A percentile compares a stretch with the other conserved stretches of the same genome.
These are phyloP conservation scores for Malassezia slooffiae DNA, from an alignment of 1,284 basidiomycete species.

Conservation along the genomic window DNA sequence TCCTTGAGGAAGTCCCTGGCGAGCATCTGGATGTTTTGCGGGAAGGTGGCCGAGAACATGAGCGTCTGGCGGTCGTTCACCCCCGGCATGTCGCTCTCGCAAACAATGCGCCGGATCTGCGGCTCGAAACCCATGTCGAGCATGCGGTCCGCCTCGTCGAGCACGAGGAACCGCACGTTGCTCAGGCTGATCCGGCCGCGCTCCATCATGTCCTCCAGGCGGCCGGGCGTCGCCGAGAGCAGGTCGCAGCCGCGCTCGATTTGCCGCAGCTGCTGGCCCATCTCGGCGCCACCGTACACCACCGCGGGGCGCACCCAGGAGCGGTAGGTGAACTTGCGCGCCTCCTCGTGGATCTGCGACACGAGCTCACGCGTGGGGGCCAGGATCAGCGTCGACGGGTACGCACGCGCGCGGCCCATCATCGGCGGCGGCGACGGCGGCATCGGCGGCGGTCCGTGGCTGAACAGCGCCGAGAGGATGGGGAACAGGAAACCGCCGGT, in stretches of 20 bases:
- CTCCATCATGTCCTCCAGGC: constrained; percentile 95
- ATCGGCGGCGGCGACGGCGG: constrained; percentile 52
- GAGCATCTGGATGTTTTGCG: constrained; percentile 94
- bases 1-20: constrained; percentile 72
- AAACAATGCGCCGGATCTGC: constrained; percentile 94
- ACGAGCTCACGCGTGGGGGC: constrained; percentile 97
- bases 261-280: constrained; percentile 80
- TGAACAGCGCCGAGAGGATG: constrained; percentile 87
- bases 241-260: constrained; percentile 96
- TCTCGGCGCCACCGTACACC: constrained; percentile 98
- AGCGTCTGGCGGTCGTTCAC: constrained; percentile 87
- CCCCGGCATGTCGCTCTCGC: constrained; percentile 95
- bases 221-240: constrained; percentile 93
- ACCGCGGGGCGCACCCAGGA: constrained; percentile 99
- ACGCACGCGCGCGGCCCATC: constrained; percentile 76
- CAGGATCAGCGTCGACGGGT: constrained; percentile 87
- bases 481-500: constrained; percentile 99
- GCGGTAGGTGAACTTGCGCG: constrained; percentile 96
- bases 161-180: constrained; percentile 93
- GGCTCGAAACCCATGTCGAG: constrained; percentile 99
- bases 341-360: constrained; percentile 98
- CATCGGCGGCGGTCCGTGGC: constrained; percentile 63
- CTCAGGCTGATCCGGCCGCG: constrained; percentile 90
- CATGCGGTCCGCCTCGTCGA: constrained; percentile 99
- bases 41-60: constrained; percentile 99